phyloP scores from a whole-genome alignment of 108 stramenopile genomes.

The Nannochloropsis gaditana region DNA sequence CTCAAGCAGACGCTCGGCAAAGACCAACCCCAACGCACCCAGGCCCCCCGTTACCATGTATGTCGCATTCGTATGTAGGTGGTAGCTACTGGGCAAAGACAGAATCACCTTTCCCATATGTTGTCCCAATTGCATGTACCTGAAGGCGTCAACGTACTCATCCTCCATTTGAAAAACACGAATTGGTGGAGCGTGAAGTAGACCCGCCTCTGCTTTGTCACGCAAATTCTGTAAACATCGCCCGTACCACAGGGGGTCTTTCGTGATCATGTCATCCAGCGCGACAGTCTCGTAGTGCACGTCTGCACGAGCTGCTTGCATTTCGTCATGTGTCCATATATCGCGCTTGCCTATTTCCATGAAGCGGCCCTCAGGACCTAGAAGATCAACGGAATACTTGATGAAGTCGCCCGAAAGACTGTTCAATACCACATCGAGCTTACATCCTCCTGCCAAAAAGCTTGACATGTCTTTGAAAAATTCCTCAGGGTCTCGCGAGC shows the following conservation, averaged over 20 bases:
- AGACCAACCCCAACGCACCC: slow-evolving; percentile 29
- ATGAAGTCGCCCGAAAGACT: slow-evolving; percentile 13
- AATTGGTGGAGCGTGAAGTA: not conserved
- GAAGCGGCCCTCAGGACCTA: not conserved
- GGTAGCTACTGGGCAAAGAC: not conserved
- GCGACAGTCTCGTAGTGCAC: not conserved
- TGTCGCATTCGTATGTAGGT: not conserved
- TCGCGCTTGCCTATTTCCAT: slow-evolving; percentile 17
- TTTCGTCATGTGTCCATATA: slow-evolving; percentile 4
- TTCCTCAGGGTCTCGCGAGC: not conserved
- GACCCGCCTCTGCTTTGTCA: not conserved
- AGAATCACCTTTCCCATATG: slow-evolving; percentile 7
- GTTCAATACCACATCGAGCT: slow-evolving; percentile 8
- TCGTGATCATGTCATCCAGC: slow-evolving; percentile 1
- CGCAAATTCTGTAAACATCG: not conserved
- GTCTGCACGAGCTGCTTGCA: slow-evolving; percentile 12
- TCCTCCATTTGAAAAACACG: not conserved
- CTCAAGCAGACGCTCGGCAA: slow-evolving; percentile 25
- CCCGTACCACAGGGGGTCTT: slow-evolving; percentile 1
- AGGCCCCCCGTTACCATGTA: slow-evolving; percentile 39
- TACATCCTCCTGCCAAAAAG: not conserved
- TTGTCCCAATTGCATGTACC: slow-evolving; percentile 20
- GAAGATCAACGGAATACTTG: not conserved
- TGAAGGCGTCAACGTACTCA: not conserved
- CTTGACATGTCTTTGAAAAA: slow-evolving; percentile 18